phyloP scores from a whole-genome alignment of 768 basidiomycete species.

The Kwoniella sp. region DNA sequence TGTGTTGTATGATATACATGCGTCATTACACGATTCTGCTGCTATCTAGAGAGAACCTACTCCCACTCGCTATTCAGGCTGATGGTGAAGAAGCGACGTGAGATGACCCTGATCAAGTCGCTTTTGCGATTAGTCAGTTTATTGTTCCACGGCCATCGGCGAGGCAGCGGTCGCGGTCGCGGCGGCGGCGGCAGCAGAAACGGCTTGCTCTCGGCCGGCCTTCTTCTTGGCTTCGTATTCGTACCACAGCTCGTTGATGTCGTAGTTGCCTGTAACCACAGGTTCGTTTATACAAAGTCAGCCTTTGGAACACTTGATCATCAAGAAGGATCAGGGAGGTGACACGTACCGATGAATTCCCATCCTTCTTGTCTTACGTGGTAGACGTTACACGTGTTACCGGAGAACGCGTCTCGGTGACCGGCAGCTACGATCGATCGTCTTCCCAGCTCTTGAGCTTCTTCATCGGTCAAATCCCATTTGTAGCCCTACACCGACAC shows the following conservation, averaged over 20 bases:
- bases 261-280: slow-evolving; percentile 89
- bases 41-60: neutral
- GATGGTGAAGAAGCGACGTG: neutral
- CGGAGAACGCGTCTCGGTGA: slow-evolving; percentile 65
- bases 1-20: neutral
- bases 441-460: slow-evolving; percentile 90
- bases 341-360: slow-evolving; percentile 82
- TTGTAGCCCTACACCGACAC: slow-evolving; percentile 55
- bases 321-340: neutral
- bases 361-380: slow-evolving; percentile 94
- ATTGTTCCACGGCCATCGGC: slow-evolving; percentile 32
- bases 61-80: neutral
- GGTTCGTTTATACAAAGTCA: neutral
- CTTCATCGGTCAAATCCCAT: slow-evolving; percentile 89
- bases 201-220: slow-evolving; percentile 36
- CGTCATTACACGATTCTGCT: neutral
- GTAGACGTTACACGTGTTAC: slow-evolving; percentile 90
- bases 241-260: slow-evolving; percentile 86
- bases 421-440: slow-evolving; percentile 95
- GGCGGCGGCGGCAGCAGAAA: slow-evolving; percentile 26
- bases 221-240: slow-evolving; percentile 61
- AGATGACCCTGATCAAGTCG: neutral
- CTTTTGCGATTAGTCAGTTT: neutral
- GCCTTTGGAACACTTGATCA: too few relatives aligned
- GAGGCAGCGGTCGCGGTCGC: slow-evolving; percentile 26